Conservation (phyloP, 163 green algal genomes). For the Scenedesmus sp. region DNA sequence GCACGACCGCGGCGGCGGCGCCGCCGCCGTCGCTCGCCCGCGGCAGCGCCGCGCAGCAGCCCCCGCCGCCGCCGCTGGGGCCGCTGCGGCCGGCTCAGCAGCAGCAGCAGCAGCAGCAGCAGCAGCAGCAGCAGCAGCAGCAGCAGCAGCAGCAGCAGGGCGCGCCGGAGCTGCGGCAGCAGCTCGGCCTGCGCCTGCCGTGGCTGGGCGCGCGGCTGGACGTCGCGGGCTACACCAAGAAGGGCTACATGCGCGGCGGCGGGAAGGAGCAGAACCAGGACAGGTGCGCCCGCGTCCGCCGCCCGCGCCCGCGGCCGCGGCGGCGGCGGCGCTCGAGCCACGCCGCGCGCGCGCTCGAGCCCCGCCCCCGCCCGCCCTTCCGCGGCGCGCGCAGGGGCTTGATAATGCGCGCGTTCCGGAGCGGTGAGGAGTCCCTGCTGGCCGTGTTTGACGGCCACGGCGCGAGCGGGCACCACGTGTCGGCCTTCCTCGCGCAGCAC, state of each 20-base stretch:
- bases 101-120: slow-evolving; percentile 1
- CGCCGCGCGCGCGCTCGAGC: no score
- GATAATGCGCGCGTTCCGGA: slow-evolving; percentile 7
- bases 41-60: no score
- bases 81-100: no score
- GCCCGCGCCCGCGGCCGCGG: no score
- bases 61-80: no score
- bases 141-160: background rate
- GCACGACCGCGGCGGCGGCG: no score
- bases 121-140: background rate
- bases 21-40: no score
- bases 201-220: slow-evolving; percentile 33
- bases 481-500: slow-evolving; percentile 28
- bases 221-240: slow-evolving; percentile 37
- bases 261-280: slow-evolving; percentile 47
- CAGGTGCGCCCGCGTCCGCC: slow-evolving; percentile 9
- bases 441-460: slow-evolving; percentile 44
- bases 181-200: background rate
- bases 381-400: no score
- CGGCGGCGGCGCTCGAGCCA: no score
- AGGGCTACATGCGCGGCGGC: slow-evolving; percentile 37
- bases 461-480: slow-evolving; percentile 21
- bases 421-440: slow-evolving; percentile 21
- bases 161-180: background rate
- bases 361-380: no score